These are phyloP conservation scores for Tetradesmus obliquus DNA, from an alignment of 139 green algal species.

Conservation along the genomic window DNA sequence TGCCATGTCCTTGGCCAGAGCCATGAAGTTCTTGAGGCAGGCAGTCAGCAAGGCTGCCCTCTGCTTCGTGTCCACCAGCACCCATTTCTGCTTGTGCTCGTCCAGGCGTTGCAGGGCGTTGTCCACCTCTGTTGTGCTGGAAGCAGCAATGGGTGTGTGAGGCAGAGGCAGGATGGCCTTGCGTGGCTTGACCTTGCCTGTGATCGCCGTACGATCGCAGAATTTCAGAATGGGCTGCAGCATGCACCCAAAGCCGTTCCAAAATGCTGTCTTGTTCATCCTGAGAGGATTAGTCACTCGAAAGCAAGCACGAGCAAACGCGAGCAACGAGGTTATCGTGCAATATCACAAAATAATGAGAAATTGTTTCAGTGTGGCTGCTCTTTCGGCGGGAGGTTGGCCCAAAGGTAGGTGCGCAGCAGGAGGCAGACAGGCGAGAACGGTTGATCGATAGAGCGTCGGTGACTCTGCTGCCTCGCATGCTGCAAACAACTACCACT, in stretches of 20 bases:
- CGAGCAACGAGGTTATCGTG: no score
- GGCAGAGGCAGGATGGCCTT: constrained; percentile 36
- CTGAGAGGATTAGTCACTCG: not conserved
- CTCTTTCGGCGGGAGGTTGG: not conserved
- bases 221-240: constrained; percentile 50
- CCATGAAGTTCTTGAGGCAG: constrained; percentile 59
- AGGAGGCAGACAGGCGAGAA: not conserved
- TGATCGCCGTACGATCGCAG: not conserved
- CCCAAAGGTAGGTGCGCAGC: not conserved
- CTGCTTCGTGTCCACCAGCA: not conserved
- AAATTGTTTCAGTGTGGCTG: not conserved
- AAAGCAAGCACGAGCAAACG: no score
- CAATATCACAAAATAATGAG: no score
- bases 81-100: constrained; percentile 60
- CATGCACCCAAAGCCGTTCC: constrained; percentile 24
- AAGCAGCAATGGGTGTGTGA: constrained; percentile 15
- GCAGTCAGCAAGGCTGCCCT: constrained; percentile 60
- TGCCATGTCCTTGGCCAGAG: constrained; percentile 56
- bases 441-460: not conserved
- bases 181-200: constrained; percentile 8
- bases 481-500: not conserved
- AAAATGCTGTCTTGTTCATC: constrained; percentile 29
- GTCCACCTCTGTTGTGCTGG: constrained; percentile 46
- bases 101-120: constrained; percentile 56
- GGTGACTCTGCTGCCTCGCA: not conserved